Evolutionary conservation across 768 basidiomycete genomes (phyloP).

Genomic region (Lanmaoa rubissima): DNA sequence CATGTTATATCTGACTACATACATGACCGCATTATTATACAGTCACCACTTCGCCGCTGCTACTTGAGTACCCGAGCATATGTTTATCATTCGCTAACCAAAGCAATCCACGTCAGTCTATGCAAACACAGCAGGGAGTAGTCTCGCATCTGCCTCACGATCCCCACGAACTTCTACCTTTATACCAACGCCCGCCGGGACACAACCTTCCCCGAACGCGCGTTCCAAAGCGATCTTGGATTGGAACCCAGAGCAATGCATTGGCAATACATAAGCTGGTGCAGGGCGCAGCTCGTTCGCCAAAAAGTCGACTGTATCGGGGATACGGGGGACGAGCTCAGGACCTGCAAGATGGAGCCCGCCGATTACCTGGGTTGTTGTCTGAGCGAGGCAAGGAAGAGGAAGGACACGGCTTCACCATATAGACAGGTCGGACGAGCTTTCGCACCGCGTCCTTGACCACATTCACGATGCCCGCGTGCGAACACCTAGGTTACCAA

Average conservation of each 20-base stretch:
- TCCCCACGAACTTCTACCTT: constrained; percentile 57
- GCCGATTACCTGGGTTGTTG: constrained; percentile 59
- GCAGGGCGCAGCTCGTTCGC: constrained; percentile 55
- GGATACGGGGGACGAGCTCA: constrained; percentile 60
- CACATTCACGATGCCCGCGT: constrained; percentile 87
- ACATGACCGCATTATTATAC: neutral
- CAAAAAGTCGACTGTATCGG: constrained; percentile 70
- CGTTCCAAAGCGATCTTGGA: constrained; percentile 67
- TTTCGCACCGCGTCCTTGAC: constrained; percentile 62
- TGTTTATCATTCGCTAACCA: neutral
- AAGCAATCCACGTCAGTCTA: constrained; percentile 8
- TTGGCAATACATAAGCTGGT: constrained; percentile 71
- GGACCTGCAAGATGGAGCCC: constrained; percentile 81
- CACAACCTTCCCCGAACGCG: constrained; percentile 71
- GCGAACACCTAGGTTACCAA: constrained; percentile 48
- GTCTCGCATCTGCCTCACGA: constrained; percentile 38
- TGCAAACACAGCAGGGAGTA: constrained; percentile 19
- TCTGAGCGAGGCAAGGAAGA: neutral
- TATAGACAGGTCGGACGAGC: constrained; percentile 70
- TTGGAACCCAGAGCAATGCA: constrained; percentile 85
- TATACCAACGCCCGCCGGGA: constrained; percentile 75
- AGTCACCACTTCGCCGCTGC: neutral
- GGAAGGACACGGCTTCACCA: constrained; percentile 42
- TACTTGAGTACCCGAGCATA: neutral
- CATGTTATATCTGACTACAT: neutral